Percentiles rank a stretch among this genome's conserved stretches.
Evolutionary conservation across 176 grass and related monocot species (phyloP).

Genomic region (Microstegium vimineum): DNA sequence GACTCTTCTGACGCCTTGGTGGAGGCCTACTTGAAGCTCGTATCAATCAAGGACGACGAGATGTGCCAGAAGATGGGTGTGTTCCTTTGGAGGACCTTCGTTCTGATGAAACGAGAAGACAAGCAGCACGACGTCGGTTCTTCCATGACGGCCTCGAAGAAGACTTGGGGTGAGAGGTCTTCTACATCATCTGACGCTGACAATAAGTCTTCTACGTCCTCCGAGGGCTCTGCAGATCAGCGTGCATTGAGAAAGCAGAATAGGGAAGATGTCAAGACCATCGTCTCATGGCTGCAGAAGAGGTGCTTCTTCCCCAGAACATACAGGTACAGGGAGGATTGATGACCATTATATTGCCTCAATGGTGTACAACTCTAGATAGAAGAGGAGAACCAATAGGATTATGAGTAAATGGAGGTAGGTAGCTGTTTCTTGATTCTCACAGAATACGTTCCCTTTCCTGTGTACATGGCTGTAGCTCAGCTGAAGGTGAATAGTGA

Average conservation of each 20-base stretch:
- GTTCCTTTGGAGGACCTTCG: slow-evolving; percentile 6
- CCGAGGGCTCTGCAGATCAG: background rate
- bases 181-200: background rate
- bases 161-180: background rate
- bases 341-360: slow-evolving; percentile 7
- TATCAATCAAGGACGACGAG: background rate
- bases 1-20: slow-evolving; percentile 7
- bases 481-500: background rate
- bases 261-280: slow-evolving; percentile 22
- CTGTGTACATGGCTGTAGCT: background rate
- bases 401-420: background rate
- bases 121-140: background rate
- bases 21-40: slow-evolving; percentile 23
- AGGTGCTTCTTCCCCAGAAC: slow-evolving; percentile 24
- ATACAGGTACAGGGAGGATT: slow-evolving; percentile 10
- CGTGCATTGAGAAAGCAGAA: background rate
- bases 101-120: background rate
- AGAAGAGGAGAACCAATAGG: background rate
- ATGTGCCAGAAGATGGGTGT: background rate
- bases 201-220: background rate
- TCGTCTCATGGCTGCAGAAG: slow-evolving; percentile 47
- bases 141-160: background rate
- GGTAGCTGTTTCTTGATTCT: background rate
- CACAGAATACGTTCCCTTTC: background rate
- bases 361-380: background rate